Evolutionary conservation across 164 flowering plant species (phyloP), one percentile per base, ranked within the genome.

Genomic region (Vitis amurensis): DNA sequence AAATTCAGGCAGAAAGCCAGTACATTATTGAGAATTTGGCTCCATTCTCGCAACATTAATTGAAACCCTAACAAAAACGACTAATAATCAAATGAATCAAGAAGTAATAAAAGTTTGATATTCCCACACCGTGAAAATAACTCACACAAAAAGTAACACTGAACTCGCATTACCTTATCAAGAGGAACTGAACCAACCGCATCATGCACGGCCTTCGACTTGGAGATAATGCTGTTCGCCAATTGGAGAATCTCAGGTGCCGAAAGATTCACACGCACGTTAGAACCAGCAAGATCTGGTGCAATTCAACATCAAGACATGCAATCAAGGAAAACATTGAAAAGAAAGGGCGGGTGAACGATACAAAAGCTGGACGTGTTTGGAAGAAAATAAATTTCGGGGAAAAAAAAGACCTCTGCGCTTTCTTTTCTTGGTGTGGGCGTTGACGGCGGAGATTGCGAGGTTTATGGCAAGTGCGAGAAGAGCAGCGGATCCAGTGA

Each of bases 111-210:
- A 4, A 19, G 10, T 15, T 14, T 16, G 19, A 57, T 17, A 2
- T 4, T 19, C 9, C 23, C 60, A 9, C 60, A 13, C 17, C 12
- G 2, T 17, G 63, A 23, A 61, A 31, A 37, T 37, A 37, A 37
- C 44, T 37, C 44, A 37, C 44, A 37, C 44, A 6, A 37, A 0
- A 37, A 37, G 44, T 37, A 37, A 37, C 44, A 37, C 44, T 37
- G 44, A 3, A 37, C 44, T 37, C 44, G 44, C n/a, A 53, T 19
- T 63, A 91, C 99, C 92, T 89, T 90, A 65, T 92, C 89, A 14
- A 89, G 87, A 1, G 97, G 92, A 71, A 96, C 82, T 0, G 97
- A 86, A 75, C 95, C 97, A 52, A 92, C 89, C 9, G 86, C 82
- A 76, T 93, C 92, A 67, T 93, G 90, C 74, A 93, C 97, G 64